These are phyloP conservation scores for Starmerella scarabaei DNA, from an alignment of 805 yeast genomes.

Conservation along the genomic window DNA sequence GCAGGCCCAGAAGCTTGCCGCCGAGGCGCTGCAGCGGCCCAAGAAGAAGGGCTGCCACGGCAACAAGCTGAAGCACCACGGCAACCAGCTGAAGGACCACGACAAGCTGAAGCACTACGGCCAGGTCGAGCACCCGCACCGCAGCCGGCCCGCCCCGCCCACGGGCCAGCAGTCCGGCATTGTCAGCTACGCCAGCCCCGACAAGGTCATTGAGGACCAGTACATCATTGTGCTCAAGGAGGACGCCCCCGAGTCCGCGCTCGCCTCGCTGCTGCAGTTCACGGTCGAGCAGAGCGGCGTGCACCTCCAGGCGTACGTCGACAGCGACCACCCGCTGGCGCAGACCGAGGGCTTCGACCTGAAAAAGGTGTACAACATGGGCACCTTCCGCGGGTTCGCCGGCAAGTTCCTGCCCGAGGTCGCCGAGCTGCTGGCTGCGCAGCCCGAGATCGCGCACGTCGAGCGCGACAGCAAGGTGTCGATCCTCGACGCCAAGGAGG, in stretches of 20 bases:
- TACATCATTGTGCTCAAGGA: slow-evolving; percentile 80
- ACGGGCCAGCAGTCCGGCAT: slow-evolving; percentile 1
- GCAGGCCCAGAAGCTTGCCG: not conserved
- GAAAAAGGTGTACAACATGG: slow-evolving; percentile 35
- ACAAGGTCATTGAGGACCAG: slow-evolving; percentile 23
- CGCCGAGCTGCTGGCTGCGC: slow-evolving; percentile 56
- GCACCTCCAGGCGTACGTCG: slow-evolving; percentile 19
- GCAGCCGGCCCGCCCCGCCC: not conserved
- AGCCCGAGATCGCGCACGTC: slow-evolving; percentile 42
- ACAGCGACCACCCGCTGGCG: slow-evolving; percentile 32
- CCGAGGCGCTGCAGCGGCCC: not conserved
- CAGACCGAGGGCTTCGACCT: slow-evolving; percentile 20
- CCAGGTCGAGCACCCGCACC: not conserved
- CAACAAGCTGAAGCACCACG: not conserved
- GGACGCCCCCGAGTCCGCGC: slow-evolving; percentile 39
- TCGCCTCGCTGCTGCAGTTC: slow-evolving; percentile 55
- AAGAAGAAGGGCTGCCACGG: slow-evolving; percentile 7
- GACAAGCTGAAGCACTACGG: not conserved
- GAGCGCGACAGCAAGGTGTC: slow-evolving; percentile 47
- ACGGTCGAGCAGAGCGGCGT: slow-evolving; percentile 32
- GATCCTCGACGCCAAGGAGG: slow-evolving; percentile 36
- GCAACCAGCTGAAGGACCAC: not conserved
- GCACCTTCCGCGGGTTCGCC: slow-evolving; percentile 57
- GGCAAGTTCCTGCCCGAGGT: slow-evolving; percentile 71
- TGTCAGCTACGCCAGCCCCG: slow-evolving; percentile 6